A percentile compares a stretch with the other conserved stretches of the same genome.
Conservation (phyloP, 2,329 filamentous ascomycete species). For the Geosmithia flava region DNA sequence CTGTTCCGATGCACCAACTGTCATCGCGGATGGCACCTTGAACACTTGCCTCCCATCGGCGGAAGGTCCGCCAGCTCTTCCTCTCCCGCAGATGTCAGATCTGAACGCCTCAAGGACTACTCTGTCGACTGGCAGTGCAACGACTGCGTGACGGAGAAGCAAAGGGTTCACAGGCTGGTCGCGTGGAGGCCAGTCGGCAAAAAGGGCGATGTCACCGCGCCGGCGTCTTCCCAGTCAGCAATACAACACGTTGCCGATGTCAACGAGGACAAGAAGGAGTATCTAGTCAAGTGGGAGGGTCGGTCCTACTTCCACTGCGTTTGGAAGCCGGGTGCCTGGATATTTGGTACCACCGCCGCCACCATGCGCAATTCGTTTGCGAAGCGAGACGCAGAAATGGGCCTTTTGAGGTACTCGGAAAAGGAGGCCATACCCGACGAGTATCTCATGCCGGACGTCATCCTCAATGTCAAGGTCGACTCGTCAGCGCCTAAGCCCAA, state of each 20-base stretch:
- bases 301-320: constrained; percentile 70
- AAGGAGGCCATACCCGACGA: constrained; percentile 82
- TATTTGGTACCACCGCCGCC: constrained; percentile 55
- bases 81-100: constrained; percentile 10
- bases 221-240: neutral
- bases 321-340: constrained; percentile 87
- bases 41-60: constrained; percentile 55
- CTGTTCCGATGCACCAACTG: constrained; percentile 76
- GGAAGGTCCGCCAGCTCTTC: constrained; percentile 14
- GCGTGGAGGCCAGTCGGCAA: constrained; percentile 70
- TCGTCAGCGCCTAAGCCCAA: constrained; percentile 27
- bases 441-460: constrained; percentile 72
- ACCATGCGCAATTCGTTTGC: constrained; percentile 64
- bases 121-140: constrained; percentile 65
- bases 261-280: constrained; percentile 63
- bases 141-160: constrained; percentile 53
- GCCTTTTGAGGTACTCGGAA: constrained; percentile 50
- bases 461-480: constrained; percentile 62
- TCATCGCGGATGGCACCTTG: constrained; percentile 68
- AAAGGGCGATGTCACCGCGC: neutral
- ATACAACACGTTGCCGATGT: constrained; percentile 29
- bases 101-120: constrained; percentile 59
- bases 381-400: constrained; percentile 51
- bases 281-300: constrained; percentile 78
- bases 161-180: constrained; percentile 66